Conservation (phyloP, 192 early-diverging fungal genomes). For the Cetraspora pellucida region DNA sequence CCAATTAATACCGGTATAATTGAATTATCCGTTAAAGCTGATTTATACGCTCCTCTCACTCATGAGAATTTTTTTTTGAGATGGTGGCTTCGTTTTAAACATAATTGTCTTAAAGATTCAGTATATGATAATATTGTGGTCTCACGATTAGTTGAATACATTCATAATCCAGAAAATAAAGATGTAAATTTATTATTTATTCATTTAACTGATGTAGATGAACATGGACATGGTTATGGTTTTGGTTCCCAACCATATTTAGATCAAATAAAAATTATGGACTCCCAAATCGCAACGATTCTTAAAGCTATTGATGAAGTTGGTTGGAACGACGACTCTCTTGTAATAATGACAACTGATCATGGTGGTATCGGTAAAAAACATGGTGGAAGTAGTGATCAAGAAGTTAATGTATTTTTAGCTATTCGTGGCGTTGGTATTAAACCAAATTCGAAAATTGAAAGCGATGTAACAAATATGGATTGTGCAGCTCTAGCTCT, state of each 20-base stretch:
- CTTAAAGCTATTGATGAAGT: constrained; percentile 9
- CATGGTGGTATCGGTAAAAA: constrained; percentile 17
- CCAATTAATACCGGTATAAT: constrained; percentile 32
- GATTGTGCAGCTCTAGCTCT: constrained; percentile 24
- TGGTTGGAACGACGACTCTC: constrained; percentile 13
- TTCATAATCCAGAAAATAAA: constrained; percentile 8
- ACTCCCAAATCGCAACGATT: neutral
- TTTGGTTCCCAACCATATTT: constrained; percentile 17
- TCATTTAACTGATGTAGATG: constrained; percentile 24
- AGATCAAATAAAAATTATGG: constrained; percentile 25
- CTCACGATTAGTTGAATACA: neutral
- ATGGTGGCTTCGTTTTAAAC: constrained; percentile 7
- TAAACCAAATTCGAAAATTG: constrained; percentile 6
- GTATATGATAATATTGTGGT: constrained; percentile 9
- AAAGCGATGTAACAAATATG: constrained; percentile 26
- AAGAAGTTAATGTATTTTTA: constrained; percentile 17
- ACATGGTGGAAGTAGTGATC: constrained; percentile 20
- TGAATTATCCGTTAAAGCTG: constrained; percentile 8
- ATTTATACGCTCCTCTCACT: neutral
- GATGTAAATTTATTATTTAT: constrained; percentile 24
- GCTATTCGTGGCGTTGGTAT: constrained; percentile 12
- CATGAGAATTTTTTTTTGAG: neutral
- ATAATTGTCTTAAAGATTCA: constrained; percentile 4
- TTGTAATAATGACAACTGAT: constrained; percentile 31
- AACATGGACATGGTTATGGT: constrained; percentile 1